Percentiles rank a stretch among this genome's conserved stretches.
These are phyloP conservation scores for Penicillium maclennaniae DNA, from an alignment of 495 filamentous ascomycete species.

Conservation along the genomic window DNA sequence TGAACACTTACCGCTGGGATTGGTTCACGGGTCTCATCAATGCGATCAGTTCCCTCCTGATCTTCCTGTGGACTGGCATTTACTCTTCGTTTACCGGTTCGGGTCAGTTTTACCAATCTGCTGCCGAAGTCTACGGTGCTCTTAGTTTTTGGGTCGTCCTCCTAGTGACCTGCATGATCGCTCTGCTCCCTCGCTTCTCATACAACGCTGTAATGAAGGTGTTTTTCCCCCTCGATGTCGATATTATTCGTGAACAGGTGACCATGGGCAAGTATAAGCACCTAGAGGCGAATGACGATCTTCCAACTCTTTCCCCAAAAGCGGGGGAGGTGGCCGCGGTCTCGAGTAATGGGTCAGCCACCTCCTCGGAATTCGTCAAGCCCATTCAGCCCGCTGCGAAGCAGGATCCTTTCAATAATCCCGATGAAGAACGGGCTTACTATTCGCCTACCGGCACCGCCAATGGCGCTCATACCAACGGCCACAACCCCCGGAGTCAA, in stretches of 20 bases:
- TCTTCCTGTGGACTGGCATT: constrained; percentile 96
- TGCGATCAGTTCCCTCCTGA: constrained; percentile 72
- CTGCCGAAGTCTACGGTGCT: constrained; percentile 71
- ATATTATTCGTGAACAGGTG: constrained; percentile 93
- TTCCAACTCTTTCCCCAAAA: constrained; percentile 31
- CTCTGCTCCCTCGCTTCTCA: constrained; percentile 79
- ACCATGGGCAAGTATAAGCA: constrained; percentile 74
- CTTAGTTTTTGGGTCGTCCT: constrained; percentile 82
- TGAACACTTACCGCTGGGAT: constrained; percentile 98
- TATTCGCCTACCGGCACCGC: constrained; percentile 84
- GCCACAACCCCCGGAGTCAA: constrained; percentile 78
- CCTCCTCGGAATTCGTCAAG: constrained; percentile 63
- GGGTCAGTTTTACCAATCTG: constrained; percentile 72
- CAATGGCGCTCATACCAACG: constrained; percentile 71
- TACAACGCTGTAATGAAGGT: constrained; percentile 88
- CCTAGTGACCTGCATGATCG: constrained; percentile 69
- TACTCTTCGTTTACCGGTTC: constrained; percentile 70
- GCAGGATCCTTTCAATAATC: constrained; percentile 57
- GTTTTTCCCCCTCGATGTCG: constrained; percentile 85
- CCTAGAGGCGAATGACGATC: constrained; percentile 51
- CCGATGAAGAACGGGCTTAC: constrained; percentile 83
- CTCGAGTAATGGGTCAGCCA: constrained; percentile 43
- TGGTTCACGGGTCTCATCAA: constrained; percentile 87
- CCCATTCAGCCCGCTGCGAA: constrained; percentile 54
- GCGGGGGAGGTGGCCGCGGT: constrained; percentile 16